These are phyloP conservation scores for Chrysoporthe austroafricana DNA, from an alignment of 2,329 filamentous ascomycete species.

Conservation along the genomic window DNA sequence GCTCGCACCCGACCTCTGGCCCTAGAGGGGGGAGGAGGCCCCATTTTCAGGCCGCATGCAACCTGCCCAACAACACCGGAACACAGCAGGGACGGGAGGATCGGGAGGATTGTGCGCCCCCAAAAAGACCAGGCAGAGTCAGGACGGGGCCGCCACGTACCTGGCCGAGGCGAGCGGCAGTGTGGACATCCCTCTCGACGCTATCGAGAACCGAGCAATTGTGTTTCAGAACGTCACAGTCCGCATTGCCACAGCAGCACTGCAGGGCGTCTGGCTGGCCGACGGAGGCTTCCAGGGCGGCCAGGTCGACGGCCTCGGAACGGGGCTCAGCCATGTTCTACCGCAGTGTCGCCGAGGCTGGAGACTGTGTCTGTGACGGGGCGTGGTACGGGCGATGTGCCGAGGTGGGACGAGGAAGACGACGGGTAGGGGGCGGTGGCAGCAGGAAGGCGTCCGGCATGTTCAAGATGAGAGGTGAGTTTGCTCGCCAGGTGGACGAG, in stretches of 20 bases:
- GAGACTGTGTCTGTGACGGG: not conserved
- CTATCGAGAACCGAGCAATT: conserved; percentile 78
- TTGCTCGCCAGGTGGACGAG: not conserved
- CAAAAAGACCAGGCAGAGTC: conserved; percentile 8
- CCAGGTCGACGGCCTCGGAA: conserved; percentile 22
- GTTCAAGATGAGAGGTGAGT: conserved; percentile 12
- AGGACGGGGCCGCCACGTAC: conserved; percentile 57
- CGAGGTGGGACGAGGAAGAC: conserved; percentile 16
- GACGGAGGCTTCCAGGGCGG: conserved; percentile 20
- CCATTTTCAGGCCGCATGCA: conserved; percentile 7
- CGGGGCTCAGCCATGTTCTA: conserved; percentile 25
- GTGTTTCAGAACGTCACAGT: conserved; percentile 80
- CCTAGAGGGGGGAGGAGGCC: not conserved
- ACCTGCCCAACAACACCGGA: conserved; percentile 16
- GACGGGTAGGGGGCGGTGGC: conserved; percentile 15
- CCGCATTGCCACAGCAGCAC: conserved; percentile 85
- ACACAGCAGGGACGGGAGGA: conserved; percentile 6
- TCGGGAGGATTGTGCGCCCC: conserved; percentile 12
- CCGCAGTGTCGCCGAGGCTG: not conserved
- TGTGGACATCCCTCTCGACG: conserved; percentile 85
- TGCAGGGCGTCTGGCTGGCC: conserved; percentile 45
- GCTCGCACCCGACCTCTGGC: not conserved
- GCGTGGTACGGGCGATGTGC: not conserved
- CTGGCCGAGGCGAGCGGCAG: conserved; percentile 87
- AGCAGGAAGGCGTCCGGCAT: conserved; percentile 27